Conservation (phyloP, 2,329 filamentous ascomycete genomes). For the Colletotrichum tamarilloi region DNA sequence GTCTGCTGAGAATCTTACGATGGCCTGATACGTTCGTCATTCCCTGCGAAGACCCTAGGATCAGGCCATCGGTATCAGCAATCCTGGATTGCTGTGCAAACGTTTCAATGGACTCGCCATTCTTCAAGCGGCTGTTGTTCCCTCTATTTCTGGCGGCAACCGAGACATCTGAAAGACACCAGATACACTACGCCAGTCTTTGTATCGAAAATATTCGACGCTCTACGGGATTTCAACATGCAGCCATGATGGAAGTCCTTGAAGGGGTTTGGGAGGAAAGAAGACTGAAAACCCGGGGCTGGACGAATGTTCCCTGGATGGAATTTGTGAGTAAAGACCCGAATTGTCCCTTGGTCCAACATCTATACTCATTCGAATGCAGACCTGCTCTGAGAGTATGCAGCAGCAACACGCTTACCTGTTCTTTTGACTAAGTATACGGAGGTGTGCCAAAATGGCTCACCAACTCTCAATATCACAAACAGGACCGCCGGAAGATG, state of each 20-base stretch:
- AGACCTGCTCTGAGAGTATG: conserved; percentile 29
- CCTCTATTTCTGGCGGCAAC: conserved; percentile 42
- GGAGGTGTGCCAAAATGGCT: neutral
- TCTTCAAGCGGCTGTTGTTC: conserved; percentile 43
- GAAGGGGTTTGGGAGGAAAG: conserved; percentile 41
- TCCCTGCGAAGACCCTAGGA: conserved; percentile 38
- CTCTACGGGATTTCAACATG: conserved; percentile 40
- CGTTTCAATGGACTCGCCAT: conserved; percentile 38
- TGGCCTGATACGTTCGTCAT: conserved; percentile 42
- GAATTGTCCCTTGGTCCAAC: neutral
- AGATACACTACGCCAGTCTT: conserved; percentile 41
- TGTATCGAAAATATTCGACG: conserved; percentile 41
- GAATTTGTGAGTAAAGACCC: conserved; percentile 40
- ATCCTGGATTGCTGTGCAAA: conserved; percentile 41
- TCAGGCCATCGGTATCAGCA: conserved; percentile 37
- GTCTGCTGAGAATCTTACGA: conserved; percentile 41
- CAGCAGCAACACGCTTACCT: conserved; percentile 33
- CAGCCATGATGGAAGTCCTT: conserved; percentile 41
- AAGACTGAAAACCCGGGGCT: conserved; percentile 27
- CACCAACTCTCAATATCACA: too few species aligned
- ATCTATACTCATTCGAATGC: neutral
- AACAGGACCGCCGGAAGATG: too few species aligned
- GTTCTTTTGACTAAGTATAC: conserved; percentile 20
- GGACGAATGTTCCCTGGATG: conserved; percentile 42
- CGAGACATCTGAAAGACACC: conserved; percentile 39